Percentiles rank a stretch among this genome's conserved stretches.
These are phyloP conservation scores for Phytopythium helicoides DNA, from an alignment of 352 stramenopile species.

Conservation along the genomic window DNA sequence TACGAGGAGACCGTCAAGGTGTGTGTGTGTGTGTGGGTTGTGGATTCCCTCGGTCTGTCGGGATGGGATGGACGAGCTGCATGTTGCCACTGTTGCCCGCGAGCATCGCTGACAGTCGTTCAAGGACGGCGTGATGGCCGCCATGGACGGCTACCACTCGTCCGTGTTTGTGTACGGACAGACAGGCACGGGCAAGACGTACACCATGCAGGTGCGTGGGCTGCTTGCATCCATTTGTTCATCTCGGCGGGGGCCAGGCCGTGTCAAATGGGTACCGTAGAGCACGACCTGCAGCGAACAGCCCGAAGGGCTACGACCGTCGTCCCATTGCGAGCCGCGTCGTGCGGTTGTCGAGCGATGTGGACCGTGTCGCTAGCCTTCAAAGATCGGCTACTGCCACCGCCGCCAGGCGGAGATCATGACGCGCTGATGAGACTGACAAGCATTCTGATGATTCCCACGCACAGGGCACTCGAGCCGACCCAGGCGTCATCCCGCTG, in stretches of 20 bases:
- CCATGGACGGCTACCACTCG: conserved; percentile 80
- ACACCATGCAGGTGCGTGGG: conserved; percentile 67
- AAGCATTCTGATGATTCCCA: background rate
- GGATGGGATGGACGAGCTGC: too few species aligned
- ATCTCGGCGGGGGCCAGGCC: too few species aligned
- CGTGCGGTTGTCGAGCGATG: background rate
- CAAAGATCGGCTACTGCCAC: too few species aligned
- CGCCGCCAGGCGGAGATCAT: too few species aligned
- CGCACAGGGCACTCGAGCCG: conserved; percentile 25
- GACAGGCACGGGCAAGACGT: conserved; percentile 85
- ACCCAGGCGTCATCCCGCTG: conserved; percentile 84
- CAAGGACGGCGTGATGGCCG: conserved; percentile 63
- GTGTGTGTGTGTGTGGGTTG: conserved; percentile 1
- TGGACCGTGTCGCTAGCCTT: conserved; percentile 4
- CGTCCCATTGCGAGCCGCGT: conserved; percentile 22
- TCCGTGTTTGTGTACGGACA: conserved; percentile 93
- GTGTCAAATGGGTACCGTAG: conserved; percentile 10
- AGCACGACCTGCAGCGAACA: too few species aligned
- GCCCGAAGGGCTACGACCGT: conserved; percentile 5
- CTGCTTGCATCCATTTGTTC: background rate
- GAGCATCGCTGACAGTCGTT: background rate
- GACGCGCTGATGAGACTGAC: background rate
- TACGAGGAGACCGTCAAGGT: conserved; percentile 85
- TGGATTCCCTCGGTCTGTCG: conserved; percentile 1
- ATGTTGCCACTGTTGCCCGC: too few species aligned